Percentiles rank a stretch among this genome's conserved stretches.
These are phyloP conservation scores for Craspedostauros australis DNA, from an alignment of 108 stramenopile genomes.

Conservation along the genomic window DNA sequence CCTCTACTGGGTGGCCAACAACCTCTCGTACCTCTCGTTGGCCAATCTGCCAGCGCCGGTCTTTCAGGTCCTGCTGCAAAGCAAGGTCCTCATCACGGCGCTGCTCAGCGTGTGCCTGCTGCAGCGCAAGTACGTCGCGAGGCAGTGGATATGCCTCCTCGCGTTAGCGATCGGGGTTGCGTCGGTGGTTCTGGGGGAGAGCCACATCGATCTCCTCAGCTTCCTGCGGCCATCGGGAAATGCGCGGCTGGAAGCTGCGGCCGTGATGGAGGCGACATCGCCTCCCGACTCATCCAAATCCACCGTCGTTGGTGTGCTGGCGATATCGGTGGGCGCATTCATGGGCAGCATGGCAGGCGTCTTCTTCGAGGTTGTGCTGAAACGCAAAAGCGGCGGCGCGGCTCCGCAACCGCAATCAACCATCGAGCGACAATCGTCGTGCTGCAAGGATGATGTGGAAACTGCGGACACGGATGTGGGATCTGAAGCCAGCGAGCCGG, in stretches of 20 bases:
- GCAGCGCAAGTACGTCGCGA: background rate
- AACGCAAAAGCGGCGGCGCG: no score
- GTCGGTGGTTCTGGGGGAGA: slow-evolving; percentile 5
- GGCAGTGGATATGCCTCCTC: background rate
- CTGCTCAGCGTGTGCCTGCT: background rate
- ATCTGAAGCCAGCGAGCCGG: slow-evolving; percentile 84
- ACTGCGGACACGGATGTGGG: slow-evolving; percentile 28
- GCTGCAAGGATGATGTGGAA: background rate
- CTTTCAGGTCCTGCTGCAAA: slow-evolving; percentile 1
- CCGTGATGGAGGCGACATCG: background rate
- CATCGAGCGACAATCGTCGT: no score
- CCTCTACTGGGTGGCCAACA: slow-evolving; percentile 1
- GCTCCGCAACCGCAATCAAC: no score
- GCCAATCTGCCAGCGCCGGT: background rate
- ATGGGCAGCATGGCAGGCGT: no score
- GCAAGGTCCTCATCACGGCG: slow-evolving; percentile 3
- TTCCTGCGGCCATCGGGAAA: no score
- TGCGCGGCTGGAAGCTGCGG: no score
- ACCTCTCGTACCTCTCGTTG: background rate
- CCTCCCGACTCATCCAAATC: background rate
- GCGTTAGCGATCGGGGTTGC: background rate
- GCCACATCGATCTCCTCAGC: no score
- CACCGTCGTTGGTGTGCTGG: no score
- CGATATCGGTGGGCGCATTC: background rate
- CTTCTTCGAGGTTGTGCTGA: no score